These are phyloP conservation scores for Diaporthe australafricana DNA, from an alignment of 2,329 filamentous ascomycete species.

Conservation along the genomic window DNA sequence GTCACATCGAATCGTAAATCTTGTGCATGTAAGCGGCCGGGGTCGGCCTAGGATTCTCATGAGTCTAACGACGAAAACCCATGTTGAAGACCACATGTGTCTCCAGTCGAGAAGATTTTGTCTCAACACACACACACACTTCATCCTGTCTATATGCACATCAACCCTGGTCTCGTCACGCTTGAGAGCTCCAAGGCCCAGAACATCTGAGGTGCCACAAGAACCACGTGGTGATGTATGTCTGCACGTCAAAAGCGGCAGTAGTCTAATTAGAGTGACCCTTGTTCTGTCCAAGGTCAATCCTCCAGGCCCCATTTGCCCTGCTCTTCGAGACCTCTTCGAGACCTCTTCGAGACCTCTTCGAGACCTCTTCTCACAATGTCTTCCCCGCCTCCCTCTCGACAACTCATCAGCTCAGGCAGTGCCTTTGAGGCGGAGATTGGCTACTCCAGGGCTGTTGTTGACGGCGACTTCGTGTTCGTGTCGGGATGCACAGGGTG, in stretches of 20 bases:
- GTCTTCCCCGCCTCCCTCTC: conserved; percentile 20
- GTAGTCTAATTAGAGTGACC: neutral
- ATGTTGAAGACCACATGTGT: neutral
- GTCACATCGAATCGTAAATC: neutral
- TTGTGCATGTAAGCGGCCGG: neutral
- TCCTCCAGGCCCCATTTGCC: neutral
- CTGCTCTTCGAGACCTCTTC: neutral
- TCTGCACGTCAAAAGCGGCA: conserved; percentile 13
- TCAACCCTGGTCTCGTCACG: neutral
- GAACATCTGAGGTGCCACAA: conserved; percentile 7
- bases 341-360: too few species aligned
- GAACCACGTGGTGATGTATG: conserved; percentile 6
- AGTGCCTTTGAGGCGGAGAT: conserved; percentile 65
- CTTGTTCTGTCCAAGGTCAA: neutral
- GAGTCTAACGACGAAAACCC: neutral
- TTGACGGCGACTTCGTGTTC: conserved; percentile 61
- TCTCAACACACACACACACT: neutral
- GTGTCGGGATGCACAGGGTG: conserved; percentile 68
- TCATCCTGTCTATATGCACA: neutral
- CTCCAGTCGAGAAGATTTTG: neutral
- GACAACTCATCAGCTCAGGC: conserved; percentile 56
- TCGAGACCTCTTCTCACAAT: neutral
- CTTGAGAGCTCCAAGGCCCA: neutral
- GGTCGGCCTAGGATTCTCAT: neutral
- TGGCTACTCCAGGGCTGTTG: conserved; percentile 66